A percentile compares a stretch with the other conserved stretches of the same genome.
Conservation (phyloP, 768 basidiomycete genomes). For the Daedaleopsis nitida region DNA sequence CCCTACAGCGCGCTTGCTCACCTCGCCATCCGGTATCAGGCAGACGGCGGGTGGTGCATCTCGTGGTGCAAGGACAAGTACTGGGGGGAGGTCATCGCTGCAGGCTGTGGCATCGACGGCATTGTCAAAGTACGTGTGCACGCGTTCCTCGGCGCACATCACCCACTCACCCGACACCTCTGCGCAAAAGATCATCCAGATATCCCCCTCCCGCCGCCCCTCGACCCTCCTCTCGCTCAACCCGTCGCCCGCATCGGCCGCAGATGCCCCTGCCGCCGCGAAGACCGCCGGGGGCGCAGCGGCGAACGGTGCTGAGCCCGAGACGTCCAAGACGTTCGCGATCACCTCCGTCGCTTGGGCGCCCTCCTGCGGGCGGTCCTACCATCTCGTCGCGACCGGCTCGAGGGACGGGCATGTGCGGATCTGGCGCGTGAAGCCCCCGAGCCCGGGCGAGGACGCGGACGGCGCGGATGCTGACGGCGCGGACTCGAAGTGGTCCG, state of each 20-base stretch:
- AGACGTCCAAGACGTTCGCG: conserved; percentile 51
- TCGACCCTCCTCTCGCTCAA: conserved; percentile 62
- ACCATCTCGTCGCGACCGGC: conserved; percentile 93
- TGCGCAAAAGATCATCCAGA: conserved; percentile 64
- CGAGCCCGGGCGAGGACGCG: conserved; percentile 32
- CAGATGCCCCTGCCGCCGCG: conserved; percentile 12
- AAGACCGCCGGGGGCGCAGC: conserved; percentile 21
- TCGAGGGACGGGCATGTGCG: conserved; percentile 84
- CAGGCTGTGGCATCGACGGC: conserved; percentile 70
- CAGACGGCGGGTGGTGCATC: conserved; percentile 90
- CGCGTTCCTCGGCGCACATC: background rate
- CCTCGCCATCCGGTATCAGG: conserved; percentile 30
- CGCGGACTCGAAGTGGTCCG: conserved; percentile 63
- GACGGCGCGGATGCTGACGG: conserved; percentile 42
- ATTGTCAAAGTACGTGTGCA: conserved; percentile 65
- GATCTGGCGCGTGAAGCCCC: conserved; percentile 84
- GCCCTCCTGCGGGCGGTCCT: conserved; percentile 89
- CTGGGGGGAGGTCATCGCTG: conserved; percentile 91
- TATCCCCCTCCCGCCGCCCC: conserved; percentile 69
- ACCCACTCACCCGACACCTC: conserved; percentile 1
- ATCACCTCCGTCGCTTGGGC: conserved; percentile 92
- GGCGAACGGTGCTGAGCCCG: conserved; percentile 31
- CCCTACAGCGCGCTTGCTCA: background rate
- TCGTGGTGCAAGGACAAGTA: conserved; percentile 96
- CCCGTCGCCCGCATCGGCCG: conserved; percentile 19